These are phyloP conservation scores for Kwoniella dendrophila DNA, from an alignment of 768 basidiomycete species.

Conservation along the genomic window DNA sequence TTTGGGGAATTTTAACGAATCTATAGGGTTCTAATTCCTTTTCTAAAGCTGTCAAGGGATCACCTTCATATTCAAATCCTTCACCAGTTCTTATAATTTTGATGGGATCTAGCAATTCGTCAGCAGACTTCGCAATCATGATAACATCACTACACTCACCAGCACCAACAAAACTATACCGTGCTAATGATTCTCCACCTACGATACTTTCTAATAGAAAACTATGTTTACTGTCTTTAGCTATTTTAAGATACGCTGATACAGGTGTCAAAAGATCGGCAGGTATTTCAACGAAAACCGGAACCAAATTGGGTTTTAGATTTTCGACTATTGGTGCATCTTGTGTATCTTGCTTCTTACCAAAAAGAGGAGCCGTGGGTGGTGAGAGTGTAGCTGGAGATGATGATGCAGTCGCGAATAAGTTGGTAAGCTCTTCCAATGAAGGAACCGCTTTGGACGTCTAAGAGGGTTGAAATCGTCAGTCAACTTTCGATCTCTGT, in stretches of 20 bases:
- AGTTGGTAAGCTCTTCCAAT: conserved; percentile 32
- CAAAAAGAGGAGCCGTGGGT: conserved; percentile 31
- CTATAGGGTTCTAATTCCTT: conserved; percentile 81
- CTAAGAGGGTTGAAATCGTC: conserved; percentile 6
- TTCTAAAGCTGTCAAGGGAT: conserved; percentile 82
- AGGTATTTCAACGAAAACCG: conserved; percentile 87
- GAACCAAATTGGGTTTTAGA: conserved; percentile 70
- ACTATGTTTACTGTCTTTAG: conserved; percentile 89
- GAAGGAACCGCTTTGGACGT: conserved; percentile 24
- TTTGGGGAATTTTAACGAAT: conserved; percentile 86
- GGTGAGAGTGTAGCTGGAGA: conserved; percentile 43
- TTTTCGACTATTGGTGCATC: not conserved
- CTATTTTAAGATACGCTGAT: conserved; percentile 89
- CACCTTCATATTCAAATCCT: conserved; percentile 76
- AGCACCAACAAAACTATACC: conserved; percentile 95
- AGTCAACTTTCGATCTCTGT: too few relatives aligned
- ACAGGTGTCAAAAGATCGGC: conserved; percentile 96
- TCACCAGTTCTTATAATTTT: conserved; percentile 89
- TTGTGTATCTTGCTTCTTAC: not conserved
- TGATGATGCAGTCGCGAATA: conserved; percentile 33
- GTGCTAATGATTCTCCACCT: conserved; percentile 83
- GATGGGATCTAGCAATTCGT: conserved; percentile 71
- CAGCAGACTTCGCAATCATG: not conserved
- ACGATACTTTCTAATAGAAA: conserved; percentile 93
- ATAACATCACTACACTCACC: conserved; percentile 61